Evolutionary conservation across 805 yeast species (phyloP).

Genomic region (Candida easanensis): DNA sequence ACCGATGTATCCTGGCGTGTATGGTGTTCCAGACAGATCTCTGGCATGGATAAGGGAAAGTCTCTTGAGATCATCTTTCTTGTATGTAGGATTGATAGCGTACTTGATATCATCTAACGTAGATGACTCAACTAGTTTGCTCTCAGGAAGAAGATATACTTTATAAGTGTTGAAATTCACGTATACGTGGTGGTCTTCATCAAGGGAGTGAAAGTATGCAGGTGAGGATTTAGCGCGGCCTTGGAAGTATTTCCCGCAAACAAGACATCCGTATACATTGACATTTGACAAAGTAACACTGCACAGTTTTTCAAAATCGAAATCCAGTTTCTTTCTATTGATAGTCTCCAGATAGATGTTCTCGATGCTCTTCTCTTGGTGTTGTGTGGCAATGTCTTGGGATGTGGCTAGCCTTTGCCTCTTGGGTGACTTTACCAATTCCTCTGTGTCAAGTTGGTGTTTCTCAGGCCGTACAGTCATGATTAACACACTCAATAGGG

Average conservation of each 20-base stretch:
- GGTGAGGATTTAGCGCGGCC: constrained; percentile 65
- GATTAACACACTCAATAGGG: neutral
- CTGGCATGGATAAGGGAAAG: constrained; percentile 17
- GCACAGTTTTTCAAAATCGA: constrained; percentile 69
- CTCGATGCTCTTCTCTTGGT: constrained; percentile 5
- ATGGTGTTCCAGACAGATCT: constrained; percentile 46
- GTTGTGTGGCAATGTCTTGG: neutral
- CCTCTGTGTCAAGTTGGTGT: neutral
- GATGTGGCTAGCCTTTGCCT: neutral
- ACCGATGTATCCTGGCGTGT: constrained; percentile 65
- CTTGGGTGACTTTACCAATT: neutral
- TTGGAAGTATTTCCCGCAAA: constrained; percentile 70
- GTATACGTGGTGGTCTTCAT: constrained; percentile 60
- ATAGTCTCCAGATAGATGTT: constrained; percentile 29
- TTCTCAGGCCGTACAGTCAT: neutral
- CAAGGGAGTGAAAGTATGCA: constrained; percentile 65
- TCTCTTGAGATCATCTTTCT: constrained; percentile 25
- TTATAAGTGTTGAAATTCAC: constrained; percentile 50
- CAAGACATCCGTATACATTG: constrained; percentile 69
- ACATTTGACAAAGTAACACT: constrained; percentile 55
- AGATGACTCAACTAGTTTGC: constrained; percentile 38
- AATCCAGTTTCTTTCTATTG: constrained; percentile 43
- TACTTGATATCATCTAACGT: constrained; percentile 50
- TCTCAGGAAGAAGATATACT: constrained; percentile 64
- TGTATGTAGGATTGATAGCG: constrained; percentile 51